phyloP scores from a whole-genome alignment of 495 filamentous ascomycete species.

The Mycothermus thermophilus region DNA sequence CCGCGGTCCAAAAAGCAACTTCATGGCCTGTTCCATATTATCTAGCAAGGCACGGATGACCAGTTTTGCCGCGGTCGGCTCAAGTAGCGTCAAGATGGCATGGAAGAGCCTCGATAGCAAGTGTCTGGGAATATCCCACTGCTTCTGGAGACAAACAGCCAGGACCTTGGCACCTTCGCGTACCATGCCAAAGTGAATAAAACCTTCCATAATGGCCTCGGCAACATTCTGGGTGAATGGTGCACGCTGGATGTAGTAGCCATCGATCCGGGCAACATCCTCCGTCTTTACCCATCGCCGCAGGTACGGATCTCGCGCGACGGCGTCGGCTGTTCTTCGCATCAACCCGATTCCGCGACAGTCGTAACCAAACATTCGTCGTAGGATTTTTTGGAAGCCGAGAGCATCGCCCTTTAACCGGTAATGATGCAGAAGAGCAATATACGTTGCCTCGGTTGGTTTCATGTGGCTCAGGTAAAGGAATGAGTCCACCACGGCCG shows the following conservation, averaged over 20 bases:
- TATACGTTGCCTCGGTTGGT: constrained; percentile 40
- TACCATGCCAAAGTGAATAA: constrained; percentile 24
- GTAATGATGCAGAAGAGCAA: constrained; percentile 43
- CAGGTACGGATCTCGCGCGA: constrained; percentile 1
- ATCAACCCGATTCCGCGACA: constrained; percentile 11
- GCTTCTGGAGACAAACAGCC: constrained; percentile 18
- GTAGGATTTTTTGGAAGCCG: constrained; percentile 28
- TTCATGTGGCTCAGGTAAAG: constrained; percentile 33
- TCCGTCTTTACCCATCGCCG: constrained; percentile 8
- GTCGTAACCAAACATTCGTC: constrained; percentile 23
- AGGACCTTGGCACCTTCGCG: constrained; percentile 23
- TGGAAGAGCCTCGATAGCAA: constrained; percentile 23
- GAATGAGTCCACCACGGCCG: constrained; percentile 39
- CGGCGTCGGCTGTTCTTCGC: constrained; percentile 5
- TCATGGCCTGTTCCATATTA: constrained; percentile 11
- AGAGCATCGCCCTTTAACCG: constrained; percentile 22
- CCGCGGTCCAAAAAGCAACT: constrained; percentile 6
- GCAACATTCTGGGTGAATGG: constrained; percentile 13
- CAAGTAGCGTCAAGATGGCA: constrained; percentile 15
- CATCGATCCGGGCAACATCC: constrained; percentile 4
- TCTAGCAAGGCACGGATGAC: constrained; percentile 17
- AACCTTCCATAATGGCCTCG: constrained; percentile 24
- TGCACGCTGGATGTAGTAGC: constrained; percentile 16
- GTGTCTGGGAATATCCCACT: constrained; percentile 9
- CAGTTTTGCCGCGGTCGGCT: constrained; percentile 15